Base-by-base conservation (phyloP, 2,329 filamentous ascomycete genomes). In the Penicillium nordicum region DNA sequence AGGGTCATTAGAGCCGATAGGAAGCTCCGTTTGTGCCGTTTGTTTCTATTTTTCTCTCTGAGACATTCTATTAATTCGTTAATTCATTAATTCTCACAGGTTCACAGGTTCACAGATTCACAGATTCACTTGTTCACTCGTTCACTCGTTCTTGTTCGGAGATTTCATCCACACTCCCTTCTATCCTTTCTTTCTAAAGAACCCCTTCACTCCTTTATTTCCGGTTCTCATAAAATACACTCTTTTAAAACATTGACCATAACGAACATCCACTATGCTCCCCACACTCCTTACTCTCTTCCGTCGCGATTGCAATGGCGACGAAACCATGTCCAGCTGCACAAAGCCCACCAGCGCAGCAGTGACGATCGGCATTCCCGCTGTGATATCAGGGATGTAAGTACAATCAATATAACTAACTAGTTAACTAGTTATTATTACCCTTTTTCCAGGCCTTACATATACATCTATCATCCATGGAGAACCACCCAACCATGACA, bases 311-410 rank as follows among this genome's bases (percentile, higher is more conserved):
- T 52, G 48, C 53, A 18, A 56, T 34, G 48, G 53, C 27, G 53
- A 55, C 11, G 53, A 55, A 16, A 55, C 46, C 11, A 34, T 44
- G 37, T 55, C 53, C 14, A 52, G 53, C 47, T 55, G 53, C 41
- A 30, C 47, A 32, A 56, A 56, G 34, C 53, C 53, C 16, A 56
- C 53, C 42, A 56, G 53, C 36, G 9, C 34, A n/a, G 53, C 53
- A 16, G n/a, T 56, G 14, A 56, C 53, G 3, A 25, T 56, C 42
- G 53, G 53, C 21, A 43, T 56, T 7, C 53, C 53, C 32, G 53
- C 53, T 42, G 53, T 36, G 1, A 56, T 56, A 27, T 18, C 53
- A 46, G 53, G 53, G 29, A 27, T 52, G 53, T 56, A 46, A 42
- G 53, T 34, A 25, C 7, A 21, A 21, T 21, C 18, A 18, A 18